These are phyloP conservation scores for Trypethelium eluteriae DNA, from an alignment of 495 filamentous ascomycete species.

Conservation along the genomic window DNA sequence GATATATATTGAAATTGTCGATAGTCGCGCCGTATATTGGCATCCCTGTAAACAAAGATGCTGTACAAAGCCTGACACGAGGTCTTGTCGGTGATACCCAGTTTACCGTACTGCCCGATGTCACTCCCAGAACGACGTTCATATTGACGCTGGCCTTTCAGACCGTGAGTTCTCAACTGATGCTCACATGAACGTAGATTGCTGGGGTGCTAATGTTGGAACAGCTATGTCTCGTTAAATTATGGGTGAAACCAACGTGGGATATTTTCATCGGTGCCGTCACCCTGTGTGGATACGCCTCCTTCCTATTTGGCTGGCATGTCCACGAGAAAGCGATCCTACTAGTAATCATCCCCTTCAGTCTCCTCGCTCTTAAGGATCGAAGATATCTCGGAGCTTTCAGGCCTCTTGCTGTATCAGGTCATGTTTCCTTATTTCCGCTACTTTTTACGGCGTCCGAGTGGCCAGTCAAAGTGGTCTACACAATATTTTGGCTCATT, in stretches of 20 bases:
- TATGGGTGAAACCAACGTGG: constrained; percentile 75
- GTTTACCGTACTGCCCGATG: constrained; percentile 85
- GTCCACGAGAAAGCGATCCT: constrained; percentile 97
- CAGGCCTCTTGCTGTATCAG: constrained; percentile 81
- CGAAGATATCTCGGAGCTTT: constrained; percentile 88
- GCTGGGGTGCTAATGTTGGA: constrained; percentile 19
- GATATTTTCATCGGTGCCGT: constrained; percentile 81
- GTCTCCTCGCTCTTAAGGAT: constrained; percentile 85
- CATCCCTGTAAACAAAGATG: constrained; percentile 60
- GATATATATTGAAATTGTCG: constrained; percentile 26
- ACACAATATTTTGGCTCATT: constrained; percentile 87
- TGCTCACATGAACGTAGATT: neutral
- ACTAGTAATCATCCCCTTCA: constrained; percentile 91
- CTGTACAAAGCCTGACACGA: constrained; percentile 79
- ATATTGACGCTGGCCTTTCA: constrained; percentile 76
- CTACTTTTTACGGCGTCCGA: constrained; percentile 86
- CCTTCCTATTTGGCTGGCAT: constrained; percentile 97
- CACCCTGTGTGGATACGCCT: constrained; percentile 92
- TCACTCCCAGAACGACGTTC: constrained; percentile 74
- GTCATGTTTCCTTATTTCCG: constrained; percentile 92
- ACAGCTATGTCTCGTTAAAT: constrained; percentile 66
- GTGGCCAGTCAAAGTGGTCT: constrained; percentile 85
- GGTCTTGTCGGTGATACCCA: constrained; percentile 92
- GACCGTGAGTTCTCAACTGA: constrained; percentile 42
- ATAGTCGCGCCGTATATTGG: constrained; percentile 72